Evolutionary conservation across 2,329 filamentous ascomycete genomes (phyloP).

Genomic region (Aspergillus persii): DNA sequence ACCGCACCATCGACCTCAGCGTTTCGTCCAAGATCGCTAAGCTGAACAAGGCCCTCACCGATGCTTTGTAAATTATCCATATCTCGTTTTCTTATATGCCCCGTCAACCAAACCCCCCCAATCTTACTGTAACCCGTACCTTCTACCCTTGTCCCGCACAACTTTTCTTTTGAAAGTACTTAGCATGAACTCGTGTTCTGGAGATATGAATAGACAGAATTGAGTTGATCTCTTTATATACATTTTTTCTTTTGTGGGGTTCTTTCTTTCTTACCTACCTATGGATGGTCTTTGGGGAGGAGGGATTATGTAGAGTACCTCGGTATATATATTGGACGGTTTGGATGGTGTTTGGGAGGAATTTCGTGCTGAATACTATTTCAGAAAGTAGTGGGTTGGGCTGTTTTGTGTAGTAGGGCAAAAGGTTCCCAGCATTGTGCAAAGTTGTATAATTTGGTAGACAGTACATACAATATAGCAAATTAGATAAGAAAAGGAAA

Average conservation of each 20-base stretch:
- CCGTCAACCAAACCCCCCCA: not conserved
- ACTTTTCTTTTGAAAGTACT: not conserved
- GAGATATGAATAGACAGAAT: constrained; percentile 10
- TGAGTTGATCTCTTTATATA: constrained; percentile 9
- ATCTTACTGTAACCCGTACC: not conserved
- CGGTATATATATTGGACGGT: too few relatives aligned
- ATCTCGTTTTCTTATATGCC: constrained; percentile 4
- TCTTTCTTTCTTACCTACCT: too few relatives aligned
- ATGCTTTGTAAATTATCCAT: constrained; percentile 77
- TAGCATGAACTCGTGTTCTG: constrained; percentile 13
- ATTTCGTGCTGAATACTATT: too few relatives aligned
- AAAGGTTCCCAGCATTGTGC: too few relatives aligned
- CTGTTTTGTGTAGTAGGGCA: too few relatives aligned
- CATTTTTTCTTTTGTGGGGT: not conserved
- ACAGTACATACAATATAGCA: too few relatives aligned
- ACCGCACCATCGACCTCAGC: constrained; percentile 96
- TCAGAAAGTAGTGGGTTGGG: too few relatives aligned
- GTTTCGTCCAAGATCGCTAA: constrained; percentile 92
- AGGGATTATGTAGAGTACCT: too few relatives aligned
- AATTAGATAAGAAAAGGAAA: too few relatives aligned
- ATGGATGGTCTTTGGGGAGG: too few relatives aligned
- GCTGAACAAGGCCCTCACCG: constrained; percentile 99
- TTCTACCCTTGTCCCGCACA: not conserved
- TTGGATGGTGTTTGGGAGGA: too few relatives aligned
- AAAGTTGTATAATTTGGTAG: too few relatives aligned